Percentiles rank a stretch among this genome's conserved stretches.
Evolutionary conservation across 2,329 filamentous ascomycete species (phyloP).

Genomic region (Fusarium caatingaense): DNA sequence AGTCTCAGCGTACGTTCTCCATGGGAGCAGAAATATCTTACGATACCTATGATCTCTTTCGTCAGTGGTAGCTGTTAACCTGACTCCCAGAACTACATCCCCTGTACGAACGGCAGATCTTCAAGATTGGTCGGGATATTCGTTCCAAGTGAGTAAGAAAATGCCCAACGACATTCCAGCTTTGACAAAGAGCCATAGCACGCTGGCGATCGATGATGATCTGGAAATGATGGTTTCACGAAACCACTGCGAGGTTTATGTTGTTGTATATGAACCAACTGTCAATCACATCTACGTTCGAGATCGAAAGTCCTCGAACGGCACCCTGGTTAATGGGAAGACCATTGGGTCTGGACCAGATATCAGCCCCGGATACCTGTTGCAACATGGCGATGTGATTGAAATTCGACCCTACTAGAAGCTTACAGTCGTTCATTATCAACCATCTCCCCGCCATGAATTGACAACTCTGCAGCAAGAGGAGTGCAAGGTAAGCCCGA

Average conservation of each 20-base stretch:
- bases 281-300: constrained; percentile 64
- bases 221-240: constrained; percentile 59
- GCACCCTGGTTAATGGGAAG: constrained; percentile 63
- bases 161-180: not conserved
- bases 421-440: constrained; percentile 50
- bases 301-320: constrained; percentile 65
- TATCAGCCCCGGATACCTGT: constrained; percentile 58
- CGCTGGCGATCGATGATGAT: constrained; percentile 54
- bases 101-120: constrained; percentile 48
- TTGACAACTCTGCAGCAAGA: constrained; percentile 48
- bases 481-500: constrained; percentile 49
- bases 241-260: constrained; percentile 67
- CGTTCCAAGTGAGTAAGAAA: constrained; percentile 47
- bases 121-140: constrained; percentile 53
- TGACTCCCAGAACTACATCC: constrained; percentile 44
- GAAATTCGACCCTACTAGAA: constrained; percentile 54
- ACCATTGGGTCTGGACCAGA: constrained; percentile 56
- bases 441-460: constrained; percentile 38
- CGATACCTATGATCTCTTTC: constrained; percentile 1
- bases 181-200: constrained; percentile 44
- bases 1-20: constrained; percentile 44
- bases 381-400: constrained; percentile 64
- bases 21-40: not conserved
- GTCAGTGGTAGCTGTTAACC: constrained; percentile 23
- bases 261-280: constrained; percentile 61